Conservation (phyloP, 139 green algal genomes). For the Spirogloea muscicola region DNA sequence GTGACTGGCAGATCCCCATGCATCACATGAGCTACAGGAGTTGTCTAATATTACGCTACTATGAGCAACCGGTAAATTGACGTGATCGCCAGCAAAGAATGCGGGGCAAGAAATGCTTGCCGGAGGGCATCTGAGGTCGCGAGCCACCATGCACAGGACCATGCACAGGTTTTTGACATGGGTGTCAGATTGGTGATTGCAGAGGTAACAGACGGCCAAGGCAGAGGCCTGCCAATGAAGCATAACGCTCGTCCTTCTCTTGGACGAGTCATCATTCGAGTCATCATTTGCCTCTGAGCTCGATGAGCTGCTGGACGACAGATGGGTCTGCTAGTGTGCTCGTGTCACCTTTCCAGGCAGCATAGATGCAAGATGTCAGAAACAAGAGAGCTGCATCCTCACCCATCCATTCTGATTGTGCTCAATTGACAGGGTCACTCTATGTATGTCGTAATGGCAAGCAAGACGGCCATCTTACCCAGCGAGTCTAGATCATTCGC, state of each 20-base stretch:
- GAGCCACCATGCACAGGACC: no score
- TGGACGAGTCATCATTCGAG: no score
- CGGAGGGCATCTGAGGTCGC: no score
- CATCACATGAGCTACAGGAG: no score
- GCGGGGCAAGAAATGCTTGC: no score
- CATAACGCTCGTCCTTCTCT: not conserved
- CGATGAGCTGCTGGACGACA: slow-evolving; percentile 78
- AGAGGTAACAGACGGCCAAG: no score
- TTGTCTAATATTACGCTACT: no score
- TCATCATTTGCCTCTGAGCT: slow-evolving; percentile 32
- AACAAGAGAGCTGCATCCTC: not conserved
- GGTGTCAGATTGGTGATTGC: no score
- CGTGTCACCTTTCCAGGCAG: slow-evolving; percentile 50
- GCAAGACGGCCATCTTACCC: slow-evolving; percentile 18
- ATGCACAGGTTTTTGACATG: no score
- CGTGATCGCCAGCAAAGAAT: not conserved
- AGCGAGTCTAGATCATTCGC: slow-evolving; percentile 54
- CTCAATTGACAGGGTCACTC: not conserved
- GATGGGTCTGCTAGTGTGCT: slow-evolving; percentile 58
- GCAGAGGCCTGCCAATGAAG: no score
- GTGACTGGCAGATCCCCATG: no score
- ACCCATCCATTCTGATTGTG: not conserved
- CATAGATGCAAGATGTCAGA: not conserved
- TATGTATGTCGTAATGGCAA: not conserved
- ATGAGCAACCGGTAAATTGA: not conserved